Base-by-base conservation (phyloP, 257 asterid species). In the Ilex asprella region DNA sequence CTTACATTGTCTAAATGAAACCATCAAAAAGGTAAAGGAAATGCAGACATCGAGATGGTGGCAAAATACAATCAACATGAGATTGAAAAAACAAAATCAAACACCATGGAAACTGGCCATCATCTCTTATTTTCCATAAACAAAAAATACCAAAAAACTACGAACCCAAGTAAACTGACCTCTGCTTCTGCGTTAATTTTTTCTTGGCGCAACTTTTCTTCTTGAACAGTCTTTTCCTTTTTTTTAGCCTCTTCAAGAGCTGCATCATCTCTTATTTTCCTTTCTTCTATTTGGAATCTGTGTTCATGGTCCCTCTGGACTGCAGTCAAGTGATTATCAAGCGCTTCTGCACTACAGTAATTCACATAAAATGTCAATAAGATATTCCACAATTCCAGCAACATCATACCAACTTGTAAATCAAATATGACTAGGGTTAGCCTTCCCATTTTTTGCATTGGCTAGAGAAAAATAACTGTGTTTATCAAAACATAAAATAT, bases 241-340 rank as follows among this genome's bases (percentile, higher is more conserved):
- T 88, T 83, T 78, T 78, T 85, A 70, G 89, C 89, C 77, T 89
- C 99, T 77, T 80, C 97, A 58, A 91, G 91, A 70, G 90, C 83
- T 32, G 92, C 92, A 68, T 84, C 99, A 71, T 92, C 99, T 73
- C 91, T 80, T 72, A 92, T 80, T 79, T 70, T 80, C 82, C 82
- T 89, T 76, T 86, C 99, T 82, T 92, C 97, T 39, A 86, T 71
- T 80, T 84, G 99, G 66, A 93, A 86, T 63, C 76, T 78, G 72
- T 89, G 97, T 60, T 83, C 95, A 59, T 82, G 97, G 78, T 92
- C 95, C 78, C 97, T 81, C 64, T 92, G 99, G 62, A 89, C 81
- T 55, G 82, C 84, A 62, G 95, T 89, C 52, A 92, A 81, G 75
- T 83, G 95, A 80, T 81, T 82, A 82, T 89, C 99, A 65, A 92